A percentile compares a stretch with the other conserved stretches of the same genome.
These are phyloP conservation scores for Claviceps pazoutovae DNA, from an alignment of 2,329 filamentous ascomycete genomes.

Conservation along the genomic window DNA sequence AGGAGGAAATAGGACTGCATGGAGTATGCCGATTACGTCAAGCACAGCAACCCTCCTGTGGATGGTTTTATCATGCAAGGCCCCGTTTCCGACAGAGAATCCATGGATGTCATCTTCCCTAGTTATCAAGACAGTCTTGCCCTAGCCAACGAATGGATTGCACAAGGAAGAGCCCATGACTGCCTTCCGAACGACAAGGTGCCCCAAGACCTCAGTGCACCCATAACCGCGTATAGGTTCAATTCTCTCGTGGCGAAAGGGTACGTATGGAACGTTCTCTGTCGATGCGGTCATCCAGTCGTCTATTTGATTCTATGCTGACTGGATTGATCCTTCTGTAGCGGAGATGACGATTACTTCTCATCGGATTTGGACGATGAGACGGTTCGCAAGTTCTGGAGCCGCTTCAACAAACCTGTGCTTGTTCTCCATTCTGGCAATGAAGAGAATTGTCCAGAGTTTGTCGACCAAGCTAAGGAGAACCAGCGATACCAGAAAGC, in stretches of 20 bases:
- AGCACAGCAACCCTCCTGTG: slow-evolving; percentile 35
- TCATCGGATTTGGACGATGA: slow-evolving; percentile 57
- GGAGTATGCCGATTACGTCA: slow-evolving; percentile 34
- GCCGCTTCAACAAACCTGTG: slow-evolving; percentile 42
- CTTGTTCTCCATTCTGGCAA: slow-evolving; percentile 50
- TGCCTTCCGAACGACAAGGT: slow-evolving; percentile 36
- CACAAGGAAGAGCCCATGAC: slow-evolving; percentile 37
- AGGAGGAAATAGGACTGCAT: slow-evolving; percentile 34
- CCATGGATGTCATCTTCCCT: slow-evolving; percentile 31
- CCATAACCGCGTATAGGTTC: slow-evolving; percentile 39
- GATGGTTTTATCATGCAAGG: slow-evolving; percentile 72
- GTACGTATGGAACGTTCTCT: slow-evolving; percentile 22
- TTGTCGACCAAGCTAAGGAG: slow-evolving; percentile 42
- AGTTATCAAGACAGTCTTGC: slow-evolving; percentile 32
- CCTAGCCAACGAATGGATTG: slow-evolving; percentile 40
- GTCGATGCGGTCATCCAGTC: not conserved
- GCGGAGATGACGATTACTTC: slow-evolving; percentile 76
- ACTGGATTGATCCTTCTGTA: slow-evolving; percentile 11
- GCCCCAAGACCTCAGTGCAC: slow-evolving; percentile 25
- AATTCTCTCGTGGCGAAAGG: slow-evolving; percentile 34
- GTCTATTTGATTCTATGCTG: not conserved
- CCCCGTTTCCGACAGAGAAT: slow-evolving; percentile 64
- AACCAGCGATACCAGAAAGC: slow-evolving; percentile 41
- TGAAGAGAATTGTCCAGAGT: slow-evolving; percentile 50
- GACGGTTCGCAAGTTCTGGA: slow-evolving; percentile 50